These are phyloP conservation scores for Sonneratia alba DNA, from an alignment of 345 rosid species.

Conservation along the genomic window DNA sequence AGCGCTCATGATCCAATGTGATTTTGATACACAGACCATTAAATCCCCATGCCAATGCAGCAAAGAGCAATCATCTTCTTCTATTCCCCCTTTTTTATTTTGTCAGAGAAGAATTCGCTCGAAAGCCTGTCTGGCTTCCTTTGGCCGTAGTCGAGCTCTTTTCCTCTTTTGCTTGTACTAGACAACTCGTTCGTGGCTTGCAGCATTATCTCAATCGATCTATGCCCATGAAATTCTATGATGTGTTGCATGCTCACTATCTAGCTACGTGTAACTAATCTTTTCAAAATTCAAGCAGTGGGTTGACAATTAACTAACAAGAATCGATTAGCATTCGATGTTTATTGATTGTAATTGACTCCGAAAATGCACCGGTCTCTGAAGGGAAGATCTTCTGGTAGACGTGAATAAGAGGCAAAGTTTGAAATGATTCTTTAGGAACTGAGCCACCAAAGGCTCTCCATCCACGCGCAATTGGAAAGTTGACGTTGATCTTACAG, in stretches of 20 bases:
- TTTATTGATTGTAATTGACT: no score
- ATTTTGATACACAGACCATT: background rate
- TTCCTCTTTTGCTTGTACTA: no score
- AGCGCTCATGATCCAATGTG: conserved; percentile 14
- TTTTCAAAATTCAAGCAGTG: no score
- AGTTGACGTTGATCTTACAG: background rate
- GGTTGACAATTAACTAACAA: no score
- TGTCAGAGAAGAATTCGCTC: background rate
- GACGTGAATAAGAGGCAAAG: background rate
- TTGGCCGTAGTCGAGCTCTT: background rate
- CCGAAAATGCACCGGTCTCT: no score
- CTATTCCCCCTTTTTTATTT: background rate
- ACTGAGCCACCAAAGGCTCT: background rate
- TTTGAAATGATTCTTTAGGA: background rate
- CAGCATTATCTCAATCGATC: no score
- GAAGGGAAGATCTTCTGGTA: background rate
- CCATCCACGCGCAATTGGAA: background rate
- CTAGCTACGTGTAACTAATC: no score
- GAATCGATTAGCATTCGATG: no score
- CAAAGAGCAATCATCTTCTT: background rate
- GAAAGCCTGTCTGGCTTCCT: background rate
- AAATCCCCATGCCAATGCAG: conserved; percentile 1
- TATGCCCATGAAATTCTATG: no score
- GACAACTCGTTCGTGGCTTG: no score
- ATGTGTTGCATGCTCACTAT: no score